Evolutionary conservation across 257 asterid genomes (phyloP).

Genomic region (Solanum peruvianum): DNA sequence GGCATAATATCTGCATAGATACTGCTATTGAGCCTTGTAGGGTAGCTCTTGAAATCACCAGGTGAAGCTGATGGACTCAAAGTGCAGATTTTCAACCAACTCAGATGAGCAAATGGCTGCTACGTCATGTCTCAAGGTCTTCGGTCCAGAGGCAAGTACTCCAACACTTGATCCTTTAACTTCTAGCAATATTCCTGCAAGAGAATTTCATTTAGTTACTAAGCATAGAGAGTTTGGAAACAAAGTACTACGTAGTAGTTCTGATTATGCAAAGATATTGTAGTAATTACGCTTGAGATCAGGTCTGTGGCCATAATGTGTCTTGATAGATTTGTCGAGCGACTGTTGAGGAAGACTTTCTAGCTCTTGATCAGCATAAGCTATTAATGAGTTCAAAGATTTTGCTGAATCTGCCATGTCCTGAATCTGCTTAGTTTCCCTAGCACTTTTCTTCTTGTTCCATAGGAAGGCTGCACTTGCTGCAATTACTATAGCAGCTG

Average conservation of each 20-base stretch:
- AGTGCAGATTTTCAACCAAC: constrained; percentile 50
- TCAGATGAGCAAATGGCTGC: constrained; percentile 75
- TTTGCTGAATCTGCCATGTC: constrained; percentile 29
- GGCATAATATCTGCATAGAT: not conserved
- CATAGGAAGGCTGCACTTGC: constrained; percentile 61
- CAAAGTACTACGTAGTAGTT: not conserved
- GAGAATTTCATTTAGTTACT: not conserved
- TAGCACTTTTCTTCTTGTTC: constrained; percentile 66
- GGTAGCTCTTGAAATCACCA: constrained; percentile 41
- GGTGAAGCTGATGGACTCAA: constrained; percentile 81
- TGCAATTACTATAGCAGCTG: constrained; percentile 38
- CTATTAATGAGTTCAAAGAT: constrained; percentile 8
- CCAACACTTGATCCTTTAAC: constrained; percentile 62
- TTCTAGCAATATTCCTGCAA: constrained; percentile 49
- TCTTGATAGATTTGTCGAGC: constrained; percentile 34
- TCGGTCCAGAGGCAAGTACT: constrained; percentile 74
- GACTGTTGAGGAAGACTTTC: constrained; percentile 74
- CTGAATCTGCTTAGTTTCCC: constrained; percentile 43
- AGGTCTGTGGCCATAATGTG: constrained; percentile 76
- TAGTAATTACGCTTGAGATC: constrained; percentile 54
- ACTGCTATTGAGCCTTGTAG: not conserved
- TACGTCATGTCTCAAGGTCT: constrained; percentile 69
- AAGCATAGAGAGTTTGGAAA: not conserved
- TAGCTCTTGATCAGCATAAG: constrained; percentile 36
- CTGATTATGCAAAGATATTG: not conserved